These are phyloP conservation scores for Chaetomium globosum DNA, from an alignment of 2,329 filamentous ascomycete species.

Conservation along the genomic window DNA sequence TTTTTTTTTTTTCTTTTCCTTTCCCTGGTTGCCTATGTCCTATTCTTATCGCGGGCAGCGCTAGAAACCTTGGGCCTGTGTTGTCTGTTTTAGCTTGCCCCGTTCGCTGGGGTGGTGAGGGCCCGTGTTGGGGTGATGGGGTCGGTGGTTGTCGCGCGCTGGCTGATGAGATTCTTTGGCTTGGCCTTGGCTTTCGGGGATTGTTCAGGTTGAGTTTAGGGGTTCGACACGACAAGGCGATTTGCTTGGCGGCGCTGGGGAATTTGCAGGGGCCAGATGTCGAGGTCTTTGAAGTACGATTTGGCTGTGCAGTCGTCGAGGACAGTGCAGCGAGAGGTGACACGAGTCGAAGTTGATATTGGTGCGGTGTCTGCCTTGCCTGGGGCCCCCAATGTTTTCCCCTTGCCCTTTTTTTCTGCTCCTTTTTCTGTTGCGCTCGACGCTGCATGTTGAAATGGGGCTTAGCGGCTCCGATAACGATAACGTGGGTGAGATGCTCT, in stretches of 20 bases:
- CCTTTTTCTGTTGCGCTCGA: constrained; percentile 13
- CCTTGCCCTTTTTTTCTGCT: constrained; percentile 7
- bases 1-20: background rate
- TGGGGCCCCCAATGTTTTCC: constrained; percentile 2
- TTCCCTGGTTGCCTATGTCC: background rate
- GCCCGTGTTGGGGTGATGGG: constrained; percentile 3
- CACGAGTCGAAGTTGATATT: background rate
- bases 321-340: background rate
- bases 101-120: background rate
- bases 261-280: constrained; percentile 5
- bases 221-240: constrained; percentile 16
- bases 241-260: constrained; percentile 12
- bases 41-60: background rate
- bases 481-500: constrained; percentile 1
- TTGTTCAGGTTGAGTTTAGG: constrained; percentile 21
- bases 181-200: constrained; percentile 20
- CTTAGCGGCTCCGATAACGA: constrained; percentile 24
- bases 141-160: constrained; percentile 10
- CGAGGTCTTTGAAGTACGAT: background rate
- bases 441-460: constrained; percentile 12
- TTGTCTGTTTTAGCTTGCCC: constrained; percentile 2
- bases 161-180: constrained; percentile 14
- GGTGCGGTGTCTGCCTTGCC: background rate
- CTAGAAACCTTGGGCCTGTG: background rate
- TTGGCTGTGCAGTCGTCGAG: background rate